Conservation (phyloP, 2,329 filamentous ascomycete species). For the Bipolaris sorokiniana region DNA sequence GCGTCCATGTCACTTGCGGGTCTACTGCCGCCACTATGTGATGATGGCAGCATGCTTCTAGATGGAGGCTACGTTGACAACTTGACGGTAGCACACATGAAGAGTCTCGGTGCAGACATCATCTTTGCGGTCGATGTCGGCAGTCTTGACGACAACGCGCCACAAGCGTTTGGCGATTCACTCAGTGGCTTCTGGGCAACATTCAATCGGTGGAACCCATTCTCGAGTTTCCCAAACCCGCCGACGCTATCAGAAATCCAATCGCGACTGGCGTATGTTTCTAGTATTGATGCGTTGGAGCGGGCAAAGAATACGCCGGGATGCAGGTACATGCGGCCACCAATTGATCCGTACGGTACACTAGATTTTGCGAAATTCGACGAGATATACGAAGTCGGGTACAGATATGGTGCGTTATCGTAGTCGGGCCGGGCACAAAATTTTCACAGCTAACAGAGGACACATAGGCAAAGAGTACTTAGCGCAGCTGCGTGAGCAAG, state of each 20-base stretch:
- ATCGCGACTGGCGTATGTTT: slow-evolving; percentile 91
- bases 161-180: slow-evolving; percentile 91
- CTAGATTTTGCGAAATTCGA: slow-evolving; percentile 97
- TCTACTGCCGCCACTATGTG: slow-evolving; percentile 88
- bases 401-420: slow-evolving; percentile 66
- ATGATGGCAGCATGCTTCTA: slow-evolving; percentile 94
- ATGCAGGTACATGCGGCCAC: slow-evolving; percentile 95
- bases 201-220: slow-evolving; percentile 95
- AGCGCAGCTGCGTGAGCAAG: slow-evolving; percentile 76
- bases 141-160: slow-evolving; percentile 86
- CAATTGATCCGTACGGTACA: slow-evolving; percentile 90
- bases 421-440: slow-evolving; percentile 1
- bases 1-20: slow-evolving; percentile 97
- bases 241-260: slow-evolving; percentile 96
- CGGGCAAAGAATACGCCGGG: slow-evolving; percentile 88
- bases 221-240: slow-evolving; percentile 86
- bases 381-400: slow-evolving; percentile 91
- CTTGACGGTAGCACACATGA: slow-evolving; percentile 96
- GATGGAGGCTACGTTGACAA: slow-evolving; percentile 98
- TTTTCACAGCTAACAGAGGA: slow-evolving; percentile 1
- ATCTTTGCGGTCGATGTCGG: slow-evolving; percentile 98
- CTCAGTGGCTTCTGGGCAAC: slow-evolving; percentile 95
- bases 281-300: slow-evolving; percentile 91
- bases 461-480: slow-evolving; percentile 71
- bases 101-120: slow-evolving; percentile 85